These are phyloP conservation scores for Penicillium sp. DNA, from an alignment of 2,329 filamentous ascomycete genomes.

Conservation along the genomic window DNA sequence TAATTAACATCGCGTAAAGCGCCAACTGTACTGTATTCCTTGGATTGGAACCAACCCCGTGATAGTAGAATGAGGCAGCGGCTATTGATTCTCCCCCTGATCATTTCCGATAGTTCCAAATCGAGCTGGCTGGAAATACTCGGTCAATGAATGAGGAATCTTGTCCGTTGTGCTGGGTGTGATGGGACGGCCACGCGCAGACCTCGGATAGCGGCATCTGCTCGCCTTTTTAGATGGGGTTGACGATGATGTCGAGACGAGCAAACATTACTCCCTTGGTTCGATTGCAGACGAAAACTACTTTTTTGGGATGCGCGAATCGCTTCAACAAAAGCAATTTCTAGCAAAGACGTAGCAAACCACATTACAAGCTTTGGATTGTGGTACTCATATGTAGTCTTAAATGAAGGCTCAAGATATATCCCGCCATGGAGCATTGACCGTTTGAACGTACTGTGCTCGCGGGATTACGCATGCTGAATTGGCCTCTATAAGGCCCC, in stretches of 20 bases:
- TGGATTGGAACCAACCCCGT: background rate
- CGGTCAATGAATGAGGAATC: background rate
- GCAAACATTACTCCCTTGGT: background rate
- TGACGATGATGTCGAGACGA: background rate
- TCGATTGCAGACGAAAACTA: background rate
- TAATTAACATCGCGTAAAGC: background rate
- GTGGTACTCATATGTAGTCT: no score
- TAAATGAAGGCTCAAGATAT: background rate
- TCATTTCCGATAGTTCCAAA: background rate
- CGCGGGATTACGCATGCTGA: no score
- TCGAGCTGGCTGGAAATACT: background rate
- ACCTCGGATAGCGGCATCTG: slow-evolving; percentile 4
- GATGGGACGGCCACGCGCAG: slow-evolving; percentile 6
- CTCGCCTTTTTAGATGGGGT: background rate
- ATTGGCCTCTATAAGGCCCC: background rate
- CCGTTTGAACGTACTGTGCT: background rate
- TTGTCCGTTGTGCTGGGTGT: background rate
- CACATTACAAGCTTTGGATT: background rate
- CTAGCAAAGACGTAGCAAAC: background rate
- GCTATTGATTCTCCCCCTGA: slow-evolving; percentile 1
- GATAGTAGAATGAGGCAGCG: background rate
- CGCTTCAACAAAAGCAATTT: background rate
- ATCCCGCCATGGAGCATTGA: background rate
- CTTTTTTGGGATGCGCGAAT: background rate
- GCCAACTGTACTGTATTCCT: background rate